Percentiles rank a stretch among this genome's conserved stretches.
These are phyloP conservation scores for Ceratocystis alfenasii DNA, from an alignment of 2,329 filamentous ascomycete genomes.

Conservation along the genomic window DNA sequence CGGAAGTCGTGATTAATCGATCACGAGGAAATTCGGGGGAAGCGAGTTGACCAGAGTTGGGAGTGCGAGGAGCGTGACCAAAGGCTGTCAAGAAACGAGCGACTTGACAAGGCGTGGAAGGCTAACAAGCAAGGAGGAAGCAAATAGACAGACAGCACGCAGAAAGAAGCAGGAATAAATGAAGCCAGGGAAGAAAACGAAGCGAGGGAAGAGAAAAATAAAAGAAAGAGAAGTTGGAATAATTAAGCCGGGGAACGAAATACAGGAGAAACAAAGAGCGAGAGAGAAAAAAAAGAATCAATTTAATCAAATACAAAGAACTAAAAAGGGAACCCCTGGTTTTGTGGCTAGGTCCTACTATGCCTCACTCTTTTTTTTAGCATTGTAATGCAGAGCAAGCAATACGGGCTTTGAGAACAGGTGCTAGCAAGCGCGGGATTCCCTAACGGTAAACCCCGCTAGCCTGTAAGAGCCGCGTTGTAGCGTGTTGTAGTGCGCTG, in stretches of 20 bases:
- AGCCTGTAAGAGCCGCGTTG: too few relatives aligned
- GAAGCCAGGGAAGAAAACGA: conserved; percentile 21
- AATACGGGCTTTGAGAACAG: background rate
- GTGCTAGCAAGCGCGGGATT: background rate
- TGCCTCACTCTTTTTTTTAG: conserved; percentile 7
- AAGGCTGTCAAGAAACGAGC: conserved; percentile 13
- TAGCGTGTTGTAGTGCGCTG: background rate
- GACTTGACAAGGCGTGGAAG: conserved; percentile 12
- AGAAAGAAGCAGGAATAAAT: background rate
- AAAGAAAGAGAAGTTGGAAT: conserved; percentile 16
- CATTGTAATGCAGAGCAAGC: background rate
- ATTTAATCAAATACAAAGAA: background rate
- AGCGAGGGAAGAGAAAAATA: conserved; percentile 16
- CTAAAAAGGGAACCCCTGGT: background rate
- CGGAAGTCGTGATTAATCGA: background rate
- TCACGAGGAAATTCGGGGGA: background rate
- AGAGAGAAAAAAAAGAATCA: conserved; percentile 7
- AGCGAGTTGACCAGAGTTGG: conserved; percentile 7
- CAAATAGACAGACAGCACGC: conserved; percentile 10
- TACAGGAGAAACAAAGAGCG: background rate
- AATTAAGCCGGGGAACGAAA: conserved; percentile 2
- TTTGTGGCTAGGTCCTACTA: background rate
- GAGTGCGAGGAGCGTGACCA: background rate
- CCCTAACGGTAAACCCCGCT: too few relatives aligned
- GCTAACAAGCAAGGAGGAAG: background rate